A percentile compares a stretch with the other conserved stretches of the same genome.
These are phyloP conservation scores for Beauveria brongniartii DNA, from an alignment of 2,329 filamentous ascomycete genomes.

Conservation along the genomic window DNA sequence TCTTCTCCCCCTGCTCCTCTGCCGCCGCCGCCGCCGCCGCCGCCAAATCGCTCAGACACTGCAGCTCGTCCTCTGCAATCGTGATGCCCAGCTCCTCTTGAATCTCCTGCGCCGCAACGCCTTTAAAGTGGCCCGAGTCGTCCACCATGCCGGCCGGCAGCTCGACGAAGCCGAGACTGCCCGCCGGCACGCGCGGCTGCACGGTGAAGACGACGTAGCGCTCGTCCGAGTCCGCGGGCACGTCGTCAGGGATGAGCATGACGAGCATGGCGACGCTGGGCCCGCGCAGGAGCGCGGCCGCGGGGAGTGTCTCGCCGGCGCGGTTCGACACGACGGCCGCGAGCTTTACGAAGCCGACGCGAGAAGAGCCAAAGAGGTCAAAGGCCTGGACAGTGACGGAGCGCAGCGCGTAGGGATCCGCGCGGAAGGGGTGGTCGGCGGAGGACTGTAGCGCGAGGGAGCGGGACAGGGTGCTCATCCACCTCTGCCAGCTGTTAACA, in stretches of 20 bases:
- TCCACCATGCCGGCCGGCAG: conserved; percentile 54
- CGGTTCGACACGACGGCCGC: conserved; percentile 39
- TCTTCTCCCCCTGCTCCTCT: conserved; percentile 18
- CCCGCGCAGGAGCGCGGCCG: conserved; percentile 48
- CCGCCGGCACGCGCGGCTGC: conserved; percentile 48
- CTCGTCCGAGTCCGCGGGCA: conserved; percentile 12
- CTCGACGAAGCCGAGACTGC: conserved; percentile 47
- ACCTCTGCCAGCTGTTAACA: conserved; percentile 29
- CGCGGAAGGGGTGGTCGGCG: conserved; percentile 42
- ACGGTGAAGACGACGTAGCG: conserved; percentile 51
- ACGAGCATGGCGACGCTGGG: conserved; percentile 55
- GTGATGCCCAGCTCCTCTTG: conserved; percentile 50
- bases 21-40: conserved; percentile 18
- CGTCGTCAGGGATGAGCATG: conserved; percentile 46
- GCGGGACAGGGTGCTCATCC: conserved; percentile 38
- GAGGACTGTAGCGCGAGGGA: conserved; percentile 39
- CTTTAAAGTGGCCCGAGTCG: conserved; percentile 43
- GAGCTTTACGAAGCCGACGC: conserved; percentile 51
- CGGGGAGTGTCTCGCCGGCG: conserved; percentile 42
- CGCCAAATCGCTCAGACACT: conserved; percentile 44
- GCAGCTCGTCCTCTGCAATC: conserved; percentile 39
- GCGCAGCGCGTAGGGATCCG: conserved; percentile 43
- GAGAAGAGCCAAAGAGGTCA: conserved; percentile 39
- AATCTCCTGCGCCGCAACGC: conserved; percentile 52
- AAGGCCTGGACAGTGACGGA: conserved; percentile 44